Percentiles rank a stretch among this genome's conserved stretches.
Evolutionary conservation across 2,329 filamentous ascomycete species (phyloP).

Genomic region (Curvularia verruculosa): DNA sequence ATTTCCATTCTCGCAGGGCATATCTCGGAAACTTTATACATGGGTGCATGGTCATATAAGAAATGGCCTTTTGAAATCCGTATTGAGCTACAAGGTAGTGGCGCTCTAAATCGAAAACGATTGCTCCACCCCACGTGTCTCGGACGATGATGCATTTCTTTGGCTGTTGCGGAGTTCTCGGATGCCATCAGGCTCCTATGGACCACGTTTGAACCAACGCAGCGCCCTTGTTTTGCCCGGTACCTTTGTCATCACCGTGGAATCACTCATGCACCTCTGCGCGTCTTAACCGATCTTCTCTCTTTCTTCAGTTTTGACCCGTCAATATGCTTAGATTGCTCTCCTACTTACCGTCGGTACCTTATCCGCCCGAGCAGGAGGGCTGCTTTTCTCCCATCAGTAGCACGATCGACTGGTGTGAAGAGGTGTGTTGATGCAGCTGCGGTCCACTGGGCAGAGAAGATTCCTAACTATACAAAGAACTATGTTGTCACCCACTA

Average conservation of each 20-base stretch:
- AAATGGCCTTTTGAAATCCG: background rate
- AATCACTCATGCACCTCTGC: background rate
- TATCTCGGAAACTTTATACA: background rate
- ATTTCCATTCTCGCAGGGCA: background rate
- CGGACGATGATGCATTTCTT: background rate
- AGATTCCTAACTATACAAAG: conserved; percentile 48
- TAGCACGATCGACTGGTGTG: conserved; percentile 78
- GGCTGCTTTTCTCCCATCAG: conserved; percentile 75
- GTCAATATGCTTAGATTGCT: conserved; percentile 39
- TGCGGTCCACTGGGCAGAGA: background rate
- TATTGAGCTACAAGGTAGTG: background rate
- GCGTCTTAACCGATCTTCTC: background rate
- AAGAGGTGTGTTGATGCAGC: conserved; percentile 64
- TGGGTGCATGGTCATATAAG: background rate
- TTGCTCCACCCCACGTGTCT: background rate
- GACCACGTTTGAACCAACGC: background rate
- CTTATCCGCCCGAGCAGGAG: conserved; percentile 58
- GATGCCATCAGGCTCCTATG: background rate
- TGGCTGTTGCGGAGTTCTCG: background rate
- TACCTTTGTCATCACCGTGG: background rate
- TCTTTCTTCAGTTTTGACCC: background rate
- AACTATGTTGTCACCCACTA: conserved; percentile 79
- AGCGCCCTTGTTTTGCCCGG: background rate
- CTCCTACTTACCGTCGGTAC: conserved; percentile 52
- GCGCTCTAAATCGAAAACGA: background rate